Conservation (phyloP, 495 filamentous ascomycete genomes). For the Opeltia flavorubescens region DNA sequence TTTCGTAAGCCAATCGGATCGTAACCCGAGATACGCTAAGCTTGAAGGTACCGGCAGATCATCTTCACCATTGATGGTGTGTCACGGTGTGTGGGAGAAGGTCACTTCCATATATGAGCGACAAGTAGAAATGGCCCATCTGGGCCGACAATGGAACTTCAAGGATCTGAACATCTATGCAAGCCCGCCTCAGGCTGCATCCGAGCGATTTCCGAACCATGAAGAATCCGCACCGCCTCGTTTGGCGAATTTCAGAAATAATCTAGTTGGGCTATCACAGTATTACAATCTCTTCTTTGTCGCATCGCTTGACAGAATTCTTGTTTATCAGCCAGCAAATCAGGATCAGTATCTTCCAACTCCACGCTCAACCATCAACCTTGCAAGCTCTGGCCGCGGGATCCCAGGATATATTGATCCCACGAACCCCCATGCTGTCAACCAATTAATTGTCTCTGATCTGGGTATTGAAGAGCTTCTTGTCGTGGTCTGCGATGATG, state of each 20-base stretch:
- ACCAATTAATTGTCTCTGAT: conserved; percentile 63
- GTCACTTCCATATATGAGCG: too few species aligned
- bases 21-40: too few species aligned
- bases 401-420: conserved; percentile 43
- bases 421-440: conserved; percentile 53
- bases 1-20: too few species aligned
- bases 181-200: too few species aligned
- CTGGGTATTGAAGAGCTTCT: conserved; percentile 72
- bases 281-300: conserved; percentile 58
- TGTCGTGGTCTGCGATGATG: conserved; percentile 67
- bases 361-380: conserved; percentile 53
- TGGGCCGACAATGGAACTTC: too few species aligned
- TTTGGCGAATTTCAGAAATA: conserved; percentile 15
- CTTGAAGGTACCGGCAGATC: too few species aligned
- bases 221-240: background rate
- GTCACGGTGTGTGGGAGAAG: too few species aligned
- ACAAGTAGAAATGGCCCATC: too few species aligned
- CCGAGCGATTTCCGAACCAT: background rate
- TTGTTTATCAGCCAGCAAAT: conserved; percentile 58
- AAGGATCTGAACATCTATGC: too few species aligned
- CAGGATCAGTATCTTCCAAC: conserved; percentile 48
- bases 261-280: conserved; percentile 33
- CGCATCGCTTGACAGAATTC: conserved; percentile 56
- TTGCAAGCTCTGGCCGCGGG: conserved; percentile 33
- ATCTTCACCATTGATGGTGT: too few species aligned